These are phyloP conservation scores for Bothriochloa decipiens DNA, from an alignment of 176 grass and related monocot genomes.

Conservation along the genomic window DNA sequence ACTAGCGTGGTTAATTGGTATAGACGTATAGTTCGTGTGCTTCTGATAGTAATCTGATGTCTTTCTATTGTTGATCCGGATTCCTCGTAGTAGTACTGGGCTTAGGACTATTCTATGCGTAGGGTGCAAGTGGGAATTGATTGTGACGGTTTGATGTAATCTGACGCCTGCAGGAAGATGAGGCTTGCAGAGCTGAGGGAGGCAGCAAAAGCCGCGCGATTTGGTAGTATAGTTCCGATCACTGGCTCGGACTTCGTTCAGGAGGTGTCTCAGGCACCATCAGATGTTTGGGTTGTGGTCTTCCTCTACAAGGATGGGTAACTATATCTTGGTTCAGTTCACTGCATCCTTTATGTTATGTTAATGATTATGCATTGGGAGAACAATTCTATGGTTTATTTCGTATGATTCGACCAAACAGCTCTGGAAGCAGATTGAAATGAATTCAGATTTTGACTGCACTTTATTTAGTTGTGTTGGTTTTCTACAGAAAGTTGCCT, in stretches of 20 bases:
- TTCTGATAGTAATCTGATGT: constrained; percentile 3
- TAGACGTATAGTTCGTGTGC: neutral
- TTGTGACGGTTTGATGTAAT: neutral
- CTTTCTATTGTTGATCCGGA: constrained; percentile 12
- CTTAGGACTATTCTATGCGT: neutral
- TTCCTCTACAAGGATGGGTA: constrained; percentile 98
- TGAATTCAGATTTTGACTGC: neutral
- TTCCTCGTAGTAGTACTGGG: neutral
- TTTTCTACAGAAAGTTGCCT: neutral
- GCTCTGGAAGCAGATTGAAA: neutral
- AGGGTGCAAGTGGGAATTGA: neutral
- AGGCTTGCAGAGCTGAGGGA: constrained; percentile 87
- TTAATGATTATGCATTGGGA: neutral
- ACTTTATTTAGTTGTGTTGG: neutral
- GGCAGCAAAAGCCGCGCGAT: constrained; percentile 61
- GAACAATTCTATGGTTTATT: neutral
- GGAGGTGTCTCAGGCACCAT: constrained; percentile 86
- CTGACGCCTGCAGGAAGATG: constrained; percentile 63
- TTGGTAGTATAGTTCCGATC: constrained; percentile 70
- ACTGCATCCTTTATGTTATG: neutral
- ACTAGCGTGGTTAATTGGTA: neutral
- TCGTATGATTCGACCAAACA: neutral
- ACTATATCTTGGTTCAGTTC: neutral
- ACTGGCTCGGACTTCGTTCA: constrained; percentile 87
- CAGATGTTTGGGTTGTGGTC: constrained; percentile 93